Base-by-base conservation (phyloP, 257 asterid genomes). In the Solanum habrochaites region DNA sequence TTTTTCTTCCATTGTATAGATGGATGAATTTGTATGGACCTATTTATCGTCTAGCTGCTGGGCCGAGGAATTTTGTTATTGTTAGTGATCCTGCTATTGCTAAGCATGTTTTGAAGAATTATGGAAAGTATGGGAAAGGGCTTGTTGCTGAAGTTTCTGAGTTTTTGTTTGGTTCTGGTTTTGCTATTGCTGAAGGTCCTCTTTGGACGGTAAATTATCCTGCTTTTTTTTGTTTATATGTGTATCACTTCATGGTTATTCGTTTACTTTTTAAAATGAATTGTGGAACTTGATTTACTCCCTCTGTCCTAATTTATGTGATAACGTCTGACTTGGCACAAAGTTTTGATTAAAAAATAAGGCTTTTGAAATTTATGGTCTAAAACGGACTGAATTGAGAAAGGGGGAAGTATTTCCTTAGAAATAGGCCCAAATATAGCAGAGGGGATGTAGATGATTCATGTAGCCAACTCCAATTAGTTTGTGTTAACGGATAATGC, bases 141-240 rank as follows among this genome's bases (percentile, higher is more conserved):
- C 98, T 97, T 52, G 97, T 94, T 8, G 91, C 94, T 40, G 99
- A 97, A 93, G 99, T 97, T 49, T 95, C 98, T 85, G 95, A 97
- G 87, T 97, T 97, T 91, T 89, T 97, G 94, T 97, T 97, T 88
- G 99, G 99, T 56, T 95, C 98, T 69, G 99, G 98, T 39, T 95
- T 97, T 86, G 99, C 98, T 89, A 97, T 97, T 88, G 99, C 99
- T 11, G 99, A 97, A 94, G 98, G 97, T 37, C 93, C 98, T 18
- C 95, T 97, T 86, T 95, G 99, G 99, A 93, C 92, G 98, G 98
- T 95, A 92, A 89, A 32, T 29, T 23, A 85, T 71, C n/a, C 10
- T 72, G 15, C 49, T 6, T 21, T 7, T 66, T 13, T 39, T 37
- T 37, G 5, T 39, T 39, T 5, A 6, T 5, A 6, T 52, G 15